Evolutionary conservation across 148 eudicot species (phyloP), one percentile per base, ranked within the genome.

Genomic region (Pouteria glomerata): DNA sequence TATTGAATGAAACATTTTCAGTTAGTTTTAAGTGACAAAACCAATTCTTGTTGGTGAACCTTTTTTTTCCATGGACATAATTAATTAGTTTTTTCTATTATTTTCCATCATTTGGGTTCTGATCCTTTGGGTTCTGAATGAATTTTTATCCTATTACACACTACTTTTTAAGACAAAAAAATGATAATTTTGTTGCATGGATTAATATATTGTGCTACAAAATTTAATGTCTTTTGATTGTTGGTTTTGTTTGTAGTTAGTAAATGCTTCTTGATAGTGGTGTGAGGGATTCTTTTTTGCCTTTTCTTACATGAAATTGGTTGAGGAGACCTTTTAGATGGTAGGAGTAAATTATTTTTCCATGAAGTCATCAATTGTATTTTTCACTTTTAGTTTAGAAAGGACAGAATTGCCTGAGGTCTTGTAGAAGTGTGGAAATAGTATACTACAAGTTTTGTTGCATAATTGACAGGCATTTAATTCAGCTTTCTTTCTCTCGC

Each of bases 41-140:
- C 21, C 8, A 30, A 5, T 59, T 16, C 15, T 59, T n/a, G 33
- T 24, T 42, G 35, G n/a, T n/a, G 26, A 27, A 26, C 14, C 3
- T 42, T 44, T 65, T 65, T 8, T 21, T 26, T 59, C 30, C 39
- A 59, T 31, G 2, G 33, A 27, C 52, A 27, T 44, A 33, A 65
- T 66, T 14, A 48, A 8, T 45, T 66, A 47, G 10, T 45, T 11
- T 8, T 44, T 14, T 18, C 10, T 27, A 6, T 27, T 26, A 6
- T 42, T 65, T 42, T 27, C 24, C 33, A 44, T 44, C 52, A n/a
- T n/a, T n/a, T n/a, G n/a, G n/a, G n/a, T n/a, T n/a, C n/a, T n/a
- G n/a, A n/a, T n/a, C n/a, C 52, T 6, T 44, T 27, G 68, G 69
- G 35, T 44, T 66, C 33, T 29, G 27, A 61, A n/a, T 61, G 45